Percentiles rank a stretch among this genome's conserved stretches.
These are phyloP conservation scores for Lipomyces orientalis DNA, from an alignment of 805 yeast genomes.

Conservation along the genomic window DNA sequence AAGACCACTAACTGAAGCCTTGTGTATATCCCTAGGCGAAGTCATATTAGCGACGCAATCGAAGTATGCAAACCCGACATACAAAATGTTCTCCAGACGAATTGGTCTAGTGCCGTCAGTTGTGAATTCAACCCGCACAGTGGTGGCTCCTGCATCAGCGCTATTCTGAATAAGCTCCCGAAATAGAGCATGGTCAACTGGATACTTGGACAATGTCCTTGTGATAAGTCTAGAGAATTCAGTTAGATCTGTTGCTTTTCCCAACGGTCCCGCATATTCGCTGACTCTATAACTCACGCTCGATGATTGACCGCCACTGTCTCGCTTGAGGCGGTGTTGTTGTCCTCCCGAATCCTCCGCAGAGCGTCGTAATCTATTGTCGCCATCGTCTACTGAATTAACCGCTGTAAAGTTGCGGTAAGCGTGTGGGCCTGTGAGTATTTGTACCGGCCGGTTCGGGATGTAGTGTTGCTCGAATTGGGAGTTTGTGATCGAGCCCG, in stretches of 20 bases:
- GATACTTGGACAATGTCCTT: constrained; percentile 51
- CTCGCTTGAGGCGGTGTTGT: constrained; percentile 27
- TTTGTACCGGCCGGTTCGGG: not conserved
- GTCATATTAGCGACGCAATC: not conserved
- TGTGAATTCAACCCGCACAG: constrained; percentile 45
- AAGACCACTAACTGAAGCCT: constrained; percentile 40
- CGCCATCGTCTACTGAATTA: not conserved
- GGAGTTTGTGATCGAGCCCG: not conserved
- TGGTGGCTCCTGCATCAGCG: constrained; percentile 49
- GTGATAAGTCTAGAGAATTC: constrained; percentile 45
- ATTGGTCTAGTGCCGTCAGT: constrained; percentile 32
- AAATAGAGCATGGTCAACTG: constrained; percentile 51
- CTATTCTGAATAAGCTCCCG: constrained; percentile 51
- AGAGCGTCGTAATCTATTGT: constrained; percentile 28
- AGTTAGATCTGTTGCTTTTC: not conserved
- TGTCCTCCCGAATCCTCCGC: constrained; percentile 24
- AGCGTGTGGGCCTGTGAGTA: not conserved
- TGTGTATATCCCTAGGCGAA: constrained; percentile 28
- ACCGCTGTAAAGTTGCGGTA: not conserved
- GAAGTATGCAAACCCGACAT: not conserved
- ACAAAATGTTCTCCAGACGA: constrained; percentile 31
- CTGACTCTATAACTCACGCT: constrained; percentile 42
- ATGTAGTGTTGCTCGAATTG: not conserved
- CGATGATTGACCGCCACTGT: constrained; percentile 50
- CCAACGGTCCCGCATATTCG: not conserved